Evolutionary conservation across 2,329 filamentous ascomycete species (phyloP).

Genomic region (Aspergillus neoniger): DNA sequence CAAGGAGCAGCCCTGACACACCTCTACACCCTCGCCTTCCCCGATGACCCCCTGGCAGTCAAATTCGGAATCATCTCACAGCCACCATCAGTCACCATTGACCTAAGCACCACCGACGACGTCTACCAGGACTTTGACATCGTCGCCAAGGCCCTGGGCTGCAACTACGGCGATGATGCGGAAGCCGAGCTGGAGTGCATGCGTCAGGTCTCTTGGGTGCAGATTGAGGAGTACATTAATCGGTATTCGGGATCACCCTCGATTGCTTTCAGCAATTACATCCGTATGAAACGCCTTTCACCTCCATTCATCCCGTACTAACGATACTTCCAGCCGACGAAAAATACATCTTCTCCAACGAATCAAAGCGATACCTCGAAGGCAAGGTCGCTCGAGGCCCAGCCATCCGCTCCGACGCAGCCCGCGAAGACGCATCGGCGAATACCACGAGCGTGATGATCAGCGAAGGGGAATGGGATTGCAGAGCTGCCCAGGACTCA

Average conservation of each 20-base stretch:
- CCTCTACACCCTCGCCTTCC: constrained; percentile 29
- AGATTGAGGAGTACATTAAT: constrained; percentile 31
- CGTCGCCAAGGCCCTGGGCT: constrained; percentile 32
- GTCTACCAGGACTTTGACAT: constrained; percentile 31
- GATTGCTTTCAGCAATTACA: constrained; percentile 23
- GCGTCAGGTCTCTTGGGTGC: constrained; percentile 26
- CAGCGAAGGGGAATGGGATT: constrained; percentile 14
- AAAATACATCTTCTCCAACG: constrained; percentile 32
- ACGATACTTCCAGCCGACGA: constrained; percentile 23
- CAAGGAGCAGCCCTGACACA: constrained; percentile 27
- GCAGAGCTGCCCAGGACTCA: constrained; percentile 14
- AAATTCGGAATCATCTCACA: constrained; percentile 21
- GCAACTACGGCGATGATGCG: constrained; percentile 24
- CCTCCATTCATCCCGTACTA: background rate
- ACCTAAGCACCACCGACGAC: background rate
- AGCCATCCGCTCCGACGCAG: constrained; percentile 20
- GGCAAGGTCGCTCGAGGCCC: background rate
- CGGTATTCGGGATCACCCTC: constrained; percentile 24
- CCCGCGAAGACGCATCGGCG: constrained; percentile 17
- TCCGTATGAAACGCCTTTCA: background rate
- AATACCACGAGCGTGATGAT: constrained; percentile 16
- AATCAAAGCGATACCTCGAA: constrained; percentile 15
- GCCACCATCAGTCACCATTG: constrained; percentile 22
- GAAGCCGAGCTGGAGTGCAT: constrained; percentile 32
- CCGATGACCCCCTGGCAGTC: constrained; percentile 14